phyloP scores from a whole-genome alignment of 352 stramenopile genomes.

The Phytophthora tubulina region DNA sequence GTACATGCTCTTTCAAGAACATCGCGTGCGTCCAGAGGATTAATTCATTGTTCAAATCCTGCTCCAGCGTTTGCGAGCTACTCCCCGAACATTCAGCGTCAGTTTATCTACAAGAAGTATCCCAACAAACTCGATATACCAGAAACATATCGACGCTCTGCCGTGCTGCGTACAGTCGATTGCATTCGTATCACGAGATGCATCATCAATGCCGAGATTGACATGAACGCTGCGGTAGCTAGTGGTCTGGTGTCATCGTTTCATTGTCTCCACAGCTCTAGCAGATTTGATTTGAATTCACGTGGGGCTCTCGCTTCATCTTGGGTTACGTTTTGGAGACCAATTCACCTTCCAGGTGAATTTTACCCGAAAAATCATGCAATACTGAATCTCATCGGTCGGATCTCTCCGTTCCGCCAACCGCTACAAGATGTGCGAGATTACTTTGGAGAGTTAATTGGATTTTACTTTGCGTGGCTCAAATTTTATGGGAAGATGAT shows the following conservation, averaged over 20 bases:
- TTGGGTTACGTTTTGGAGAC: conserved; percentile 75
- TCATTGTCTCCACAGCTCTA: conserved; percentile 66
- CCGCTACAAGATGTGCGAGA: conserved; percentile 78
- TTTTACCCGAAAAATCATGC: conserved; percentile 50
- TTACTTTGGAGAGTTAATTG: conserved; percentile 91
- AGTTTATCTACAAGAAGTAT: conserved; percentile 79
- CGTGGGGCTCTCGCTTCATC: conserved; percentile 42
- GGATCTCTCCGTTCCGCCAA: conserved; percentile 68
- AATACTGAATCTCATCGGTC: conserved; percentile 50
- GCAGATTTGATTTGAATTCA: conserved; percentile 58
- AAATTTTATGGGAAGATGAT: conserved; percentile 84
- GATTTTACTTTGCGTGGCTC: conserved; percentile 93
- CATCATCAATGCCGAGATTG: conserved; percentile 63
- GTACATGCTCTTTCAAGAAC: conserved; percentile 61
- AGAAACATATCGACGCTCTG: conserved; percentile 50
- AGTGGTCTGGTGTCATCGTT: conserved; percentile 42
- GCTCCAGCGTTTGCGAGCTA: conserved; percentile 56
- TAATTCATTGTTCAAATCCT: conserved; percentile 35
- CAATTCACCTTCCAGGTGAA: conserved; percentile 46
- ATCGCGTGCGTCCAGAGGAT: conserved; percentile 33
- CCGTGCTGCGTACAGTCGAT: conserved; percentile 70
- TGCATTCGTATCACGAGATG: conserved; percentile 56
- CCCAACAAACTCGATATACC: conserved; percentile 58
- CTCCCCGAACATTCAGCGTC: conserved; percentile 51
- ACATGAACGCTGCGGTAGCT: conserved; percentile 44